Evolutionary conservation across 148 eudicot species (phyloP), one percentile per base, ranked within the genome.

Genomic region (Chenopodium formosanum): DNA sequence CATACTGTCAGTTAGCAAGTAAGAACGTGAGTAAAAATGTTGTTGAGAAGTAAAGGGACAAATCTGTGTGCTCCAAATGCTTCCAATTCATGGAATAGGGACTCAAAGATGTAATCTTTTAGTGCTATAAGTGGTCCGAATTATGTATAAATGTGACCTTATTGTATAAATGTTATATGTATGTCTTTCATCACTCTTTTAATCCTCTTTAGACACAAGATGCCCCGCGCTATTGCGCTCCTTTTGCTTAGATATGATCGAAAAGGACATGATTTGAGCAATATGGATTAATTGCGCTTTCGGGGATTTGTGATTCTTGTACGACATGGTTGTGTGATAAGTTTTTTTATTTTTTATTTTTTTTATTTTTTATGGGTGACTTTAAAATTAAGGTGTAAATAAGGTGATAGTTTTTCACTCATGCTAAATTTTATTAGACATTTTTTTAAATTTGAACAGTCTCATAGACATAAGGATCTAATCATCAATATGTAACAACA

Each of bases 61-160:
- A 46, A 11, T 72, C 20, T 20, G 17, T 44, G 56, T 46, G 25
- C 12, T 73, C 23, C n/a, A 32, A 9, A 40, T 12, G 76, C 32
- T 48, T 73, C 60, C n/a, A 20, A 25, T 47, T 47, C 1, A 47
- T 46, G 20, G 76, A 37, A 47, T 11, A 47, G 31, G 23, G 76
- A 47, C 76, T 47, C 2, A n/a, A 73, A 73, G 20, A 73, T 73
- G 9, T 73, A 11, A 48, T 70, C 50, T 37, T 34, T 13, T 70
- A 70, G 50, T 70, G 58, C 31, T 46, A 37, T 47, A 71, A 20
- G 75, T 71, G 75, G 53, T 40, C 52, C 75, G 53, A 44, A 40
- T 17, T 71, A 71, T 19, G 75, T 71, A 27, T 40, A 40, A 40
- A 40, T 6, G 44, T 40, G 44, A 40, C 44, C 44, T 40, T 40